Evolutionary conservation across 176 grass and related monocot genomes (phyloP).

Genomic region (Bolboschoenus planiculmis): DNA sequence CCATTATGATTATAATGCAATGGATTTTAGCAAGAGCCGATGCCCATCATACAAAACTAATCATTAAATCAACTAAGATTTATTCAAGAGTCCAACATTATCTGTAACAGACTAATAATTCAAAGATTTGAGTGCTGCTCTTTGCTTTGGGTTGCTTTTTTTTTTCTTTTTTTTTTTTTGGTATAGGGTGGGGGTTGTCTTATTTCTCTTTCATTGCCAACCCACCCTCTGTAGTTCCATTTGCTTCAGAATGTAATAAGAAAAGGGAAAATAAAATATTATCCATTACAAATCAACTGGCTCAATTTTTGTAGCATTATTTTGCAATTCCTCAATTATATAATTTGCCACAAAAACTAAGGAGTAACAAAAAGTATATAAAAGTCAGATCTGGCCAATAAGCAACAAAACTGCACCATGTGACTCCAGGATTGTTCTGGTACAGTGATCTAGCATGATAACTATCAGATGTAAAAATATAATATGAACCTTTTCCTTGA

Average conservation of each 20-base stretch:
- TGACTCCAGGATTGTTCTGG: background rate
- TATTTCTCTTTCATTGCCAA: background rate
- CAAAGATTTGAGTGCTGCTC: background rate
- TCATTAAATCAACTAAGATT: background rate
- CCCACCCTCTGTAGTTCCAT: too few relatives aligned
- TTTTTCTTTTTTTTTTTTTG: too few relatives aligned
- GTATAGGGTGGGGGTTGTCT: too few relatives aligned
- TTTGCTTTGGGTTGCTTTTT: background rate
- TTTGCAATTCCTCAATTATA: conserved; percentile 3
- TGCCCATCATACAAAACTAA: background rate
- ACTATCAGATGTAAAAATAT: background rate
- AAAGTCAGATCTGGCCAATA: conserved; percentile 9
- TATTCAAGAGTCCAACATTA: background rate
- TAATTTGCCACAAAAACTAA: background rate
- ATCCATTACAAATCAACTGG: background rate
- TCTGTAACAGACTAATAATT: background rate
- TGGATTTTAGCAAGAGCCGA: background rate
- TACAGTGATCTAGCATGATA: background rate
- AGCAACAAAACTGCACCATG: background rate
- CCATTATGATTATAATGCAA: background rate
- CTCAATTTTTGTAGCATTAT: conserved; percentile 2
- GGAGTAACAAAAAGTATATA: conserved; percentile 24
- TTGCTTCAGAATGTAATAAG: too few relatives aligned
- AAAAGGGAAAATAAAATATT: too few relatives aligned
- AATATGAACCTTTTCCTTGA: conserved; percentile 38